Base-by-base conservation (phyloP, 2,329 filamentous ascomycete genomes). In the Aspergillus oerlinghausenensis region DNA sequence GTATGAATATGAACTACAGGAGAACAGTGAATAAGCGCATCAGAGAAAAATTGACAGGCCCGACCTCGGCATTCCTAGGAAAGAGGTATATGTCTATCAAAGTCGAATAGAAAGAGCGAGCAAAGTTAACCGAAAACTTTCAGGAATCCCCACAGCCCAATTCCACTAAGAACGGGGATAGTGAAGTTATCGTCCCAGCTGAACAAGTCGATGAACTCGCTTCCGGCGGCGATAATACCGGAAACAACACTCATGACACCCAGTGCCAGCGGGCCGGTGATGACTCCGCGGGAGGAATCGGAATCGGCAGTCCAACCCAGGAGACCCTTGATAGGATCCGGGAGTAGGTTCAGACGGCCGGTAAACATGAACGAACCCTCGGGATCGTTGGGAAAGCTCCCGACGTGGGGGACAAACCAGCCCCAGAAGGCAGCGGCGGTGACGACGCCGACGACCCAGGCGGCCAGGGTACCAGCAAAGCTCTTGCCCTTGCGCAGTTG, bases 141-240 rank as follows among this genome's bases (percentile, higher is more conserved):
- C 66, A 97, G 81, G 73, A 99, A 97, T 0, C 88, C 89, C 88
- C 90, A 96, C 59, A 99, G 86, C 6, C 92, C 92, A 49, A 91
- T 76, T 25, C 92, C 92, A 70, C 91, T 96, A 51, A 99, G 80
- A 26, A 96, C 86, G 2, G 94, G 94, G 73, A 99, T 99, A 51
- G 93, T 97, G 66, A 99, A 79, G 75, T 99, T 99, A 76, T 99
- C 94, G 69, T 99, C 94, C 89, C 91, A 92, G 50, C 92, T 90
- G 71, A 92, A 97, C 0, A 97, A 69, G 75, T 99, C 92, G 49
- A 96, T 82, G 17, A 93, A 88, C 75, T 99, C 94, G 68, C 92
- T 97, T 48, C 87, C 86, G 55, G 92, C 90, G 45, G 92, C 94
- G 53, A 93, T 85, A 47, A 97, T 75, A n/a, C 94, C 94, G 6